Evolutionary conservation across 495 filamentous ascomycete genomes (phyloP).

Genomic region (Rhypophila decipiens): DNA sequence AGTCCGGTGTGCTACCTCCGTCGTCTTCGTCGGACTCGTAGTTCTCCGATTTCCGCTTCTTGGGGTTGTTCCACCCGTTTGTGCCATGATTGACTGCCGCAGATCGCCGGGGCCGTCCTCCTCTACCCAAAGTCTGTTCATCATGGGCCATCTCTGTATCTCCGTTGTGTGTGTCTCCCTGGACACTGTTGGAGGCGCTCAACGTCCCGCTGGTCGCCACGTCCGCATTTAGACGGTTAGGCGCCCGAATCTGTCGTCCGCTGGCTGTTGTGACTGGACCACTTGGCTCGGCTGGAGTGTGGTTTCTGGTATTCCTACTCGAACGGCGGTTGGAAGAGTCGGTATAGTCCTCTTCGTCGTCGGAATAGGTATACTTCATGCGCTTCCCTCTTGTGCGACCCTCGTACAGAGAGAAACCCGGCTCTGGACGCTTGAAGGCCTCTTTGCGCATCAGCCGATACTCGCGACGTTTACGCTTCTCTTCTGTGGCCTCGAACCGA

Average conservation of each 20-base stretch:
- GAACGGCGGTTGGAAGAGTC: conserved; percentile 70
- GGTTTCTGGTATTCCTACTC: conserved; percentile 63
- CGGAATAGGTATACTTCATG: conserved; percentile 91
- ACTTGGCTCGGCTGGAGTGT: conserved; percentile 60
- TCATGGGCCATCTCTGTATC: conserved; percentile 22
- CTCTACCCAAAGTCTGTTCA: conserved; percentile 19
- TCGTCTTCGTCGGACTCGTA: conserved; percentile 71
- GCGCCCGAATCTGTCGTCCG: conserved; percentile 76
- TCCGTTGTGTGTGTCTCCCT: conserved; percentile 22
- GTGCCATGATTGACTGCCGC: conserved; percentile 37
- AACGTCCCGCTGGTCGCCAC: conserved; percentile 35
- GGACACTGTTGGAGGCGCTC: conserved; percentile 29
- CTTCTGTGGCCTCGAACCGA: conserved; percentile 91
- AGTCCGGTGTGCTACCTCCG: conserved; percentile 49
- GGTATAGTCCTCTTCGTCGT: conserved; percentile 73
- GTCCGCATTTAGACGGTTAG: conserved; percentile 76
- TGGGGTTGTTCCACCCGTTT: conserved; percentile 43
- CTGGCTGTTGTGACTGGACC: conserved; percentile 86
- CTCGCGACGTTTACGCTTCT: conserved; percentile 91
- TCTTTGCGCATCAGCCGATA: conserved; percentile 83
- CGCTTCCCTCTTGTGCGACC: conserved; percentile 93
- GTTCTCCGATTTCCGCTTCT: conserved; percentile 61
- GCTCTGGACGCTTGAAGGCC: conserved; percentile 80
- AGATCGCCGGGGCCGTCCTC: conserved; percentile 28
- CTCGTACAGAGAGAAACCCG: conserved; percentile 89